phyloP scores from a whole-genome alignment of 257 asterid species.

The Osmanthus fragrans region DNA sequence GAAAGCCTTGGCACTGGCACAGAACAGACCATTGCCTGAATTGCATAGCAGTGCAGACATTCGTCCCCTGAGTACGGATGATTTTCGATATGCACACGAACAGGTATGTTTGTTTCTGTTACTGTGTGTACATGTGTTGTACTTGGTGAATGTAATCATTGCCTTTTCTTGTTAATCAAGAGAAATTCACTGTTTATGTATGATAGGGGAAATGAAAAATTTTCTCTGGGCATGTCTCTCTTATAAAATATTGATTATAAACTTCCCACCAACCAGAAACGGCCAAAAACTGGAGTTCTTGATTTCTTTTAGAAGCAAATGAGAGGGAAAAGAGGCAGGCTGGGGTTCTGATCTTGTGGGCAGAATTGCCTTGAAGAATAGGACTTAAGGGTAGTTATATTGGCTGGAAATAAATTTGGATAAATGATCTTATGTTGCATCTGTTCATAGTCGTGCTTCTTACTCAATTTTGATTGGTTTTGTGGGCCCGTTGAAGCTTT shows the following conservation, averaged over 20 bases:
- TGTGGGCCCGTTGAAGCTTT: not conserved
- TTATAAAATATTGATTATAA: not conserved
- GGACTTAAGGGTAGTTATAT: not conserved
- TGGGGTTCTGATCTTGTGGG: not conserved
- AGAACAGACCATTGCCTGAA: slow-evolving; percentile 56
- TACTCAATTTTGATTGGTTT: not conserved
- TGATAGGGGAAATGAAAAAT: not conserved
- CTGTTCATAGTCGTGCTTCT: not conserved
- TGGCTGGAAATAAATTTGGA: not conserved
- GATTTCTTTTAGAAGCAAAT: not conserved
- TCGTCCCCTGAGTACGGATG: slow-evolving; percentile 60
- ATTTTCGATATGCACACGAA: slow-evolving; percentile 65
- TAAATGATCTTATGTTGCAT: not conserved
- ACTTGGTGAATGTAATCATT: not conserved
- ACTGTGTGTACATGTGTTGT: not conserved
- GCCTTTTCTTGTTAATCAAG: not conserved
- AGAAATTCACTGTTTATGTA: not conserved
- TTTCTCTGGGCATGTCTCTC: not conserved
- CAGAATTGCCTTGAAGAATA: not conserved
- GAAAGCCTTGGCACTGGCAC: slow-evolving; percentile 54
- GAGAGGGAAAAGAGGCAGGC: not conserved
- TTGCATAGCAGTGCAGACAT: slow-evolving; percentile 65
- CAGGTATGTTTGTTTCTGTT: slow-evolving; percentile 37
- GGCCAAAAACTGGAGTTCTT: not conserved
- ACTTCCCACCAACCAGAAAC: not conserved